Conservation (phyloP, 1,139 yeast genomes). For the Entelexis paramagnoliae region DNA sequence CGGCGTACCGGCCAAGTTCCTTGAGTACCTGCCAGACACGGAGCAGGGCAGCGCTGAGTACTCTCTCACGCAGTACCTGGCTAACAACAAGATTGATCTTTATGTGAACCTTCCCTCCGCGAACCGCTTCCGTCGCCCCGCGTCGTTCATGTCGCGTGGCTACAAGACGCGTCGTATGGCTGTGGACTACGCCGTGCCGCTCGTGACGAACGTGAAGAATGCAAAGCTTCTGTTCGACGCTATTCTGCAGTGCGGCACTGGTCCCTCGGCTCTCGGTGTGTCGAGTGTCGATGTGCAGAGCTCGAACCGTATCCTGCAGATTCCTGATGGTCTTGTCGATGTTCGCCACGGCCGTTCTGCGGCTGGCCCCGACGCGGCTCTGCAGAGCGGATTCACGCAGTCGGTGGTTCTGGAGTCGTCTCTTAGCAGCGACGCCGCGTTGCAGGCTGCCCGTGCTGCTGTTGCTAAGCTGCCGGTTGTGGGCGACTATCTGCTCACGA, state of each 20-base stretch:
- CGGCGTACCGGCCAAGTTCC: conserved; percentile 83
- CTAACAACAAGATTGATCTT: conserved; percentile 90
- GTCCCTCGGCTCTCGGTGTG: conserved; percentile 44
- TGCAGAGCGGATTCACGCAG: conserved; percentile 84
- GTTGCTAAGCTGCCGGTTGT: conserved; percentile 39
- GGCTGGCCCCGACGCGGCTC: conserved; percentile 48
- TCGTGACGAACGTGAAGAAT: conserved; percentile 94
- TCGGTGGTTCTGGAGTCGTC: conserved; percentile 59
- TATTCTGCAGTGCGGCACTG: conserved; percentile 46
- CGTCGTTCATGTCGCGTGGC: conserved; percentile 94
- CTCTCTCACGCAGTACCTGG: conserved; percentile 91
- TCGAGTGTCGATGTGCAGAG: conserved; percentile 80
- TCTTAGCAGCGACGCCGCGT: conserved; percentile 51
- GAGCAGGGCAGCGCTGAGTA: conserved; percentile 79
- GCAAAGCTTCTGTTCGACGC: conserved; percentile 96
- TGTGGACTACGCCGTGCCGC: conserved; percentile 94
- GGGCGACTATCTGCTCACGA: conserved; percentile 66
- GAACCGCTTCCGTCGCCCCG: conserved; percentile 97
- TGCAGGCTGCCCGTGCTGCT: conserved; percentile 57
- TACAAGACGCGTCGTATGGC: conserved; percentile 99
- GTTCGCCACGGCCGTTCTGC: conserved; percentile 59
- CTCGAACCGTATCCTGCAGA: conserved; percentile 66
- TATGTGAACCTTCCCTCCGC: conserved; percentile 95
- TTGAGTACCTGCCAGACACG: conserved; percentile 58
- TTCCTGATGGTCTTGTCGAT: conserved; percentile 89